Conservation (phyloP, 495 filamentous ascomycete species). For the Podospora pseudoanserina region DNA sequence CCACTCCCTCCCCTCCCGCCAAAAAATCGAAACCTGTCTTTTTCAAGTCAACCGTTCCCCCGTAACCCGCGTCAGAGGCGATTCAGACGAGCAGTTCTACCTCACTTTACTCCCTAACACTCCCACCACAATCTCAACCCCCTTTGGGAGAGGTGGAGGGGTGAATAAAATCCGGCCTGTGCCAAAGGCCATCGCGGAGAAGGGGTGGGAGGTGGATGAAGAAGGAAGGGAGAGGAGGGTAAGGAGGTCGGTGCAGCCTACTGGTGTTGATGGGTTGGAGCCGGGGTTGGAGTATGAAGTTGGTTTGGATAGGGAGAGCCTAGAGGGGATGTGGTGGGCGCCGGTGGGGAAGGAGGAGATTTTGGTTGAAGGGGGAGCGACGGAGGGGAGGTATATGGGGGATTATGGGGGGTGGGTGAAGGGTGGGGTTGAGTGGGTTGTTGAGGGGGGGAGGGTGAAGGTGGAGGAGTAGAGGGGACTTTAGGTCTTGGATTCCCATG, state of each 20-base stretch:
- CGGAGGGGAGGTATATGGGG: neutral
- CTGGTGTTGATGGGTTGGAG: constrained; percentile 1
- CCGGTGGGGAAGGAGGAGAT: neutral
- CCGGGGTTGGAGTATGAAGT: neutral
- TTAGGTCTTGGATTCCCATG: neutral
- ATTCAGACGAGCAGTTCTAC: neutral
- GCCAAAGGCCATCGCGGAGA: neutral
- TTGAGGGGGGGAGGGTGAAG: neutral
- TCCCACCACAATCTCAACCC: neutral
- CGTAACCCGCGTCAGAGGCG: neutral
- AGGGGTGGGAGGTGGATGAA: neutral
- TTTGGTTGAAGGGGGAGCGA: neutral
- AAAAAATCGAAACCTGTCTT: neutral
- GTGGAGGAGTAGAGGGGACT: neutral
- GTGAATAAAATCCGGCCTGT: neutral
- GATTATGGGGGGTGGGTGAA: constrained; percentile 4
- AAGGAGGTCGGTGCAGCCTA: neutral
- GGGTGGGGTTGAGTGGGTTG: neutral
- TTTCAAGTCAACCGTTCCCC: neutral
- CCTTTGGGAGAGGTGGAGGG: neutral
- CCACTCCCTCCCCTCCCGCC: neutral
- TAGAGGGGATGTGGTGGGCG: neutral
- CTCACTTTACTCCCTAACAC: neutral
- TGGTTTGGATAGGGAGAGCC: neutral
- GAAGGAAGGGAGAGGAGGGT: neutral